These are phyloP conservation scores for Trichocladium uniseriatum DNA, from an alignment of 495 filamentous ascomycete species.

Conservation along the genomic window DNA sequence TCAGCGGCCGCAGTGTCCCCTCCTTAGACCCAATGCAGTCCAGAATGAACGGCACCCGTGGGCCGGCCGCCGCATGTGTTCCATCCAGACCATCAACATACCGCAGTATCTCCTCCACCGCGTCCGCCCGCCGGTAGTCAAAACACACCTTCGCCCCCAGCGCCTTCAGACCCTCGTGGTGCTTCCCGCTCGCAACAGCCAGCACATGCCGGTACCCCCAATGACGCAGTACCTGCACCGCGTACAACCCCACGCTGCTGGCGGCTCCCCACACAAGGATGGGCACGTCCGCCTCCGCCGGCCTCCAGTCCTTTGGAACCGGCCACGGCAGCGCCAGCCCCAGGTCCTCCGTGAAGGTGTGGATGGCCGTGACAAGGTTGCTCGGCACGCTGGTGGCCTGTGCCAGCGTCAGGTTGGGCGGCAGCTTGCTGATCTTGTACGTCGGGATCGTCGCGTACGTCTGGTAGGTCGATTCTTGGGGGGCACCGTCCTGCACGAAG, in stretches of 20 bases:
- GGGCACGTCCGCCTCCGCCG: conserved; percentile 17
- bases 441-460: conserved; percentile 32
- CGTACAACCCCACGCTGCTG: conserved; percentile 42
- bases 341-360: conserved; percentile 34
- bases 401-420: conserved; percentile 26
- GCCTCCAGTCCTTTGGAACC: conserved; percentile 24
- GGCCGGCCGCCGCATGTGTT: not conserved
- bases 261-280: conserved; percentile 49
- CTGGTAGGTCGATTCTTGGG: conserved; percentile 37
- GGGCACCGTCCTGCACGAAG: conserved; percentile 31
- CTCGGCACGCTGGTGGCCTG: conserved; percentile 43
- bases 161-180: conserved; percentile 32
- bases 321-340: conserved; percentile 48
- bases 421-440: conserved; percentile 33
- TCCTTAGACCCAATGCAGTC: conserved; percentile 45
- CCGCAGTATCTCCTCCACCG: conserved; percentile 29
- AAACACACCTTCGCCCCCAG: conserved; percentile 37
- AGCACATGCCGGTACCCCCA: conserved; percentile 42
- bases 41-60: conserved; percentile 34
- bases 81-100: conserved; percentile 4
- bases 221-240: conserved; percentile 39
- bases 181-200: conserved; percentile 36
- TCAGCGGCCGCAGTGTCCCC: conserved; percentile 33
- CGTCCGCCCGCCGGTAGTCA: conserved; percentile 35
- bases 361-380: conserved; percentile 40